Conservation (phyloP, 1,139 yeast genomes). For the Candida tetrigidarum region DNA sequence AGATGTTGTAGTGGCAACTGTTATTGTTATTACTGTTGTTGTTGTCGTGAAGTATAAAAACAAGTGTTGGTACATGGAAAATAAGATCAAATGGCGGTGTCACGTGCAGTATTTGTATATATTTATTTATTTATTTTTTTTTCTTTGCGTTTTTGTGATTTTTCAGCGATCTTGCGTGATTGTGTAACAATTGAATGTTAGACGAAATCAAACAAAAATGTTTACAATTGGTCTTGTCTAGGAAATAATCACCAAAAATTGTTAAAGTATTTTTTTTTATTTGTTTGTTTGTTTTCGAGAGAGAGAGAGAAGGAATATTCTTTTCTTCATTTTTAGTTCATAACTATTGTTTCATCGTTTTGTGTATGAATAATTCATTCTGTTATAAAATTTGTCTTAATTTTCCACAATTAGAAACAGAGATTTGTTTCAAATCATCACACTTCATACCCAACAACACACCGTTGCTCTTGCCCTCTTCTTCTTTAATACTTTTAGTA, state of each 20-base stretch:
- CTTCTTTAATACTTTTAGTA: background rate
- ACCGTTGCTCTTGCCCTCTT: background rate
- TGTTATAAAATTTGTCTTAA: background rate
- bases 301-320: background rate
- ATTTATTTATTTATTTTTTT: too few relatives aligned
- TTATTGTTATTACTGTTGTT: too few relatives aligned
- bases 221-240: constrained; percentile 2
- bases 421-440: background rate
- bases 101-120: background rate
- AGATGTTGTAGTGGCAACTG: too few relatives aligned
- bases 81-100: too few relatives aligned
- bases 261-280: background rate
- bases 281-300: background rate
- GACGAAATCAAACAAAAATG: background rate
- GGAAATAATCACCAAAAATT: constrained; percentile 2
- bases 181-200: constrained; percentile 1
- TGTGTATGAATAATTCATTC: background rate
- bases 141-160: too few relatives aligned
- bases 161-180: too few relatives aligned
- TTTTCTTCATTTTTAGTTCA: background rate
- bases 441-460: background rate
- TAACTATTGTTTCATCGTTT: background rate
- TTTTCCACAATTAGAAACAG: too few relatives aligned
- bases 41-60: too few relatives aligned
- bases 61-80: too few relatives aligned